phyloP scores from a whole-genome alignment of 495 filamentous ascomycete species.

The Hyaloscypha finlandica region DNA sequence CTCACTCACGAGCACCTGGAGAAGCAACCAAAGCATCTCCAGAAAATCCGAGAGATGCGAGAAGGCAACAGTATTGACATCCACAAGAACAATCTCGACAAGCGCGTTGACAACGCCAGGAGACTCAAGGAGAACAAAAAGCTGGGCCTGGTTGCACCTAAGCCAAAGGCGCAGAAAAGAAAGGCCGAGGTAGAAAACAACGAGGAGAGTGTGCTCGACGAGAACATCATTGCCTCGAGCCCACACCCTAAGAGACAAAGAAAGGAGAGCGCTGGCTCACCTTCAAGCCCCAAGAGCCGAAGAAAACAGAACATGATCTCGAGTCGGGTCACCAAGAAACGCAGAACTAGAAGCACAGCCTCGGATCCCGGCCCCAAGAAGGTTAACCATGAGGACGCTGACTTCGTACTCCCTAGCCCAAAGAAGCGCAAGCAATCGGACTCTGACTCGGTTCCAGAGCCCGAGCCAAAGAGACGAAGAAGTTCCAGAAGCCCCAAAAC shows the following conservation, averaged over 20 bases:
- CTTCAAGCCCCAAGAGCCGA: not conserved
- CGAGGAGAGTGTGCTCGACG: slow-evolving; percentile 19
- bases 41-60: slow-evolving; percentile 13
- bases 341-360: not conserved
- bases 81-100: slow-evolving; percentile 25
- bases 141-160: not conserved
- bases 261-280: not conserved
- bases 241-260: not conserved
- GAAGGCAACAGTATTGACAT: slow-evolving; percentile 27
- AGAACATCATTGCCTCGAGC: slow-evolving; percentile 9
- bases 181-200: not conserved
- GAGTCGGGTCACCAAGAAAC: not conserved
- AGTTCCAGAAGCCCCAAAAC: not conserved
- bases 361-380: not conserved
- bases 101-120: slow-evolving; percentile 4
- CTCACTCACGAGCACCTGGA: slow-evolving; percentile 23
- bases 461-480: slow-evolving; percentile 1
- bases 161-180: slow-evolving; percentile 5
- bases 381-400: not conserved
- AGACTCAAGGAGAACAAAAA: not conserved
- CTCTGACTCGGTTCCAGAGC: not conserved
- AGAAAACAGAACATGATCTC: not conserved
- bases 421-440: not conserved
- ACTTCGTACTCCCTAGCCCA: not conserved
- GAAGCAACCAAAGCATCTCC: slow-evolving; percentile 6